Conservation (phyloP, 176 grass and related monocot genomes). For the Sorghum bicolor region Sorghum_bicolor_NCBIv3 NC_012876.2:59536001-59536500, state of each 20-base stretch:
- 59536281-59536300: slow-evolving; percentile 55
- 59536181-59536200: slow-evolving; percentile 46
- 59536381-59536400: slow-evolving; percentile 19
- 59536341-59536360: slow-evolving; percentile 56
- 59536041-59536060: slow-evolving; percentile 52
- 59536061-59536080: slow-evolving; percentile 74
- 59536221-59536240: neutral
- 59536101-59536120: slow-evolving; percentile 65
- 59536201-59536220: slow-evolving; percentile 53
- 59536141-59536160: slow-evolving; percentile 81
- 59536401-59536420: slow-evolving; percentile 31
- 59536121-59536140: slow-evolving; percentile 67
- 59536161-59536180: slow-evolving; percentile 65
- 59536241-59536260: slow-evolving; percentile 51
- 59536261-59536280: slow-evolving; percentile 60
- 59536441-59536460: neutral
- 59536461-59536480: neutral
- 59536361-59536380: slow-evolving; percentile 62
- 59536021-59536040: slow-evolving; percentile 41
- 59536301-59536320: slow-evolving; percentile 55
- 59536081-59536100: slow-evolving; percentile 51
- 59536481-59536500: neutral
- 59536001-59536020: slow-evolving; percentile 39
- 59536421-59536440: slow-evolving; percentile 18
- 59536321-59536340: slow-evolving; percentile 57